Base-by-base conservation (phyloP, 1,139 yeast species). In the Suhomyces terraborum region DNA sequence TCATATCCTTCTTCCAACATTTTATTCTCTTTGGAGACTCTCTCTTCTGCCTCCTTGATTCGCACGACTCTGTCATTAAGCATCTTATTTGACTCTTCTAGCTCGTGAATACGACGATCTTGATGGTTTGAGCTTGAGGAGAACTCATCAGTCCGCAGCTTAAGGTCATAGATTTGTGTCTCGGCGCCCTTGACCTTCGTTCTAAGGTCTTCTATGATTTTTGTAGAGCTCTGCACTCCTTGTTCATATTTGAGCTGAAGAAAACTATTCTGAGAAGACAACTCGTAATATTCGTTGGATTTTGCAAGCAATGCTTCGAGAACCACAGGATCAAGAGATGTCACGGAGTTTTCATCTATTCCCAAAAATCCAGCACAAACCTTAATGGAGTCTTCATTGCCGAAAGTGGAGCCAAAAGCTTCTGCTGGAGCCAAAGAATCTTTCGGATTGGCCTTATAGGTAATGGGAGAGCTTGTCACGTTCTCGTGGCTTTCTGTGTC, bases 201-300 rank as follows among this genome's bases (percentile, higher is more conserved):
- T 19, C 48, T 52, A 27, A 49, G 47, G 17, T 41, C 51, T 6
- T 53, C 52, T 5, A 54, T 42, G 6, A 32, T 18, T 18, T 47
- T 50, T 6, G 41, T 22, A n/a, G 41, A 38, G 8, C 25, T 51
- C 42, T 74, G 81, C 22, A 69, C 62, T 5, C 69, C 50, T 50
- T 79, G 86, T 53, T 83, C 88, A 40, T 70, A 64, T 38, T 74
- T 73, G 18, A 82, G 70, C 53, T 78, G 77, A 23, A 77, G 57
- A 17, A 79, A 64, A 16, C 79, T 60, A 35, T 73, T 68, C 47
- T 79, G 80, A 1, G 86, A 75, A 43, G 70, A 66, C 27, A 82
- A 45, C 3, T 71, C 71, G 35, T 79, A 75, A 47, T 67, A 66
- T 44, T 79, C 80, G 2, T 67, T 55, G 1, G 83, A 67, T 45